phyloP scores from a whole-genome alignment of 2,329 filamentous ascomycete genomes.

The Fusarium chuoi region DNA sequence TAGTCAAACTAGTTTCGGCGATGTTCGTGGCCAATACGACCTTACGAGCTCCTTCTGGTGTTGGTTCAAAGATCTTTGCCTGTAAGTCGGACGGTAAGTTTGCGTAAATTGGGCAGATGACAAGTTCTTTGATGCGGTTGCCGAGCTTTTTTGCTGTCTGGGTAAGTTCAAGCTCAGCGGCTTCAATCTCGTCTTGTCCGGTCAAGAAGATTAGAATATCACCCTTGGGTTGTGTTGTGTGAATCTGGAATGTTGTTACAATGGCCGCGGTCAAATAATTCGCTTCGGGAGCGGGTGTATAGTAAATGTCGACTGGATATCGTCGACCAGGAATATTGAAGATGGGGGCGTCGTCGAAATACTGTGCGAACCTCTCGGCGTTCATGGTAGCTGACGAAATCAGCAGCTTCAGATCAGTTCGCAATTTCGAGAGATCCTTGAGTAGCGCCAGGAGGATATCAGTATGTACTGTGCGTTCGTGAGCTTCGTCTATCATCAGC shows the following conservation, averaged over 20 bases:
- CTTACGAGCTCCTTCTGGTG: slow-evolving; percentile 85
- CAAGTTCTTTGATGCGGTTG: slow-evolving; percentile 82
- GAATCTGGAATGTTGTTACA: slow-evolving; percentile 94
- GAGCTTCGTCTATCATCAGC: slow-evolving; percentile 97
- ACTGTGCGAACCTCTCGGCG: slow-evolving; percentile 88
- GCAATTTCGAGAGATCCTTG: slow-evolving; percentile 85
- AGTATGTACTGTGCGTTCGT: slow-evolving; percentile 91
- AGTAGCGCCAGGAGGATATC: slow-evolving; percentile 89
- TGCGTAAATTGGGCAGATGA: slow-evolving; percentile 94
- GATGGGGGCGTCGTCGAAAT: slow-evolving; percentile 92
- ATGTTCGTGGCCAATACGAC: slow-evolving; percentile 97
- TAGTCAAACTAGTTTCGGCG: slow-evolving; percentile 93
- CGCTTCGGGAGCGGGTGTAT: slow-evolving; percentile 88
- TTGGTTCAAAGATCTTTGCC: slow-evolving; percentile 93
- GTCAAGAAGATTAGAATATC: slow-evolving; percentile 96
- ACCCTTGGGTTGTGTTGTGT: slow-evolving; percentile 83
- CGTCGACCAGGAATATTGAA: slow-evolving; percentile 93
- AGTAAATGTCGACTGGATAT: slow-evolving; percentile 92
- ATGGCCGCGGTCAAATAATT: slow-evolving; percentile 94
- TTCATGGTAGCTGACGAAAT: slow-evolving; percentile 97
- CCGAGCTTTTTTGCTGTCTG: slow-evolving; percentile 91
- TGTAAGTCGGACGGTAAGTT: slow-evolving; percentile 92
- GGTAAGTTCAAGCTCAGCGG: slow-evolving; percentile 82
- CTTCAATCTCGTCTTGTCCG: slow-evolving; percentile 95
- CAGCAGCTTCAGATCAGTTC: slow-evolving; percentile 87